Conservation (phyloP, 352 stramenopile genomes). For the Phytophthora ohioensis region DNA sequence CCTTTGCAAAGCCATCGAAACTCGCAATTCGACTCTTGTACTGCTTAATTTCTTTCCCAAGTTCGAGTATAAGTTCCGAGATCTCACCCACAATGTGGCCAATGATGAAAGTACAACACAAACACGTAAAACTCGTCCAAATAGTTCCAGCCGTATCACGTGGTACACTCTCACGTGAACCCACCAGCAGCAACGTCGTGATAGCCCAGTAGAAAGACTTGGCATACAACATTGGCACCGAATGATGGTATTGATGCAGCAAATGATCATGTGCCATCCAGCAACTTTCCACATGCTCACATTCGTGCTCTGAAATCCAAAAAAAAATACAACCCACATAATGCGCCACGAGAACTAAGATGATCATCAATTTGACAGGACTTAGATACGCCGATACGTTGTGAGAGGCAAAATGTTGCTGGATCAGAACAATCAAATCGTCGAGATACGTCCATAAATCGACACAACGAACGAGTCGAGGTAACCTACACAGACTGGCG, state of each 20-base stretch:
- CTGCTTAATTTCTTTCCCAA: conserved; percentile 78
- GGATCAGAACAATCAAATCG: conserved; percentile 71
- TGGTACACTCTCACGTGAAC: conserved; percentile 66
- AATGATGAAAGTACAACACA: conserved; percentile 79
- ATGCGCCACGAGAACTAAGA: conserved; percentile 69
- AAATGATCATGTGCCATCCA: conserved; percentile 74
- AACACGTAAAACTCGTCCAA: conserved; percentile 66
- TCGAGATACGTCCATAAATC: conserved; percentile 70
- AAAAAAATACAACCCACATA: conserved; percentile 79
- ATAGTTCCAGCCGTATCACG: conserved; percentile 52
- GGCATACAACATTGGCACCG: conserved; percentile 58
- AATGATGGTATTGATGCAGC: conserved; percentile 67
- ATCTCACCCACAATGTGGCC: conserved; percentile 78
- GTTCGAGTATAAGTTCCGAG: conserved; percentile 77
- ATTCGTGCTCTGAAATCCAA: conserved; percentile 70
- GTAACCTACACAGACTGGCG: conserved; percentile 58
- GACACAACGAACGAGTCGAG: conserved; percentile 60
- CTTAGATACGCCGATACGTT: conserved; percentile 78
- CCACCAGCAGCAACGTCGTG: conserved; percentile 68
- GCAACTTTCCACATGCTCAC: conserved; percentile 43
- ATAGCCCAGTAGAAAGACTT: conserved; percentile 81
- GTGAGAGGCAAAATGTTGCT: conserved; percentile 70
- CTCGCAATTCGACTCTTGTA: conserved; percentile 74
- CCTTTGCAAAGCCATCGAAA: conserved; percentile 81
- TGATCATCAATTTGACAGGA: conserved; percentile 73